Evolutionary conservation across 805 yeast genomes (phyloP), one percentile per base, ranked within the genome.

Genomic region (Spencermartinsiella europaea): DNA sequence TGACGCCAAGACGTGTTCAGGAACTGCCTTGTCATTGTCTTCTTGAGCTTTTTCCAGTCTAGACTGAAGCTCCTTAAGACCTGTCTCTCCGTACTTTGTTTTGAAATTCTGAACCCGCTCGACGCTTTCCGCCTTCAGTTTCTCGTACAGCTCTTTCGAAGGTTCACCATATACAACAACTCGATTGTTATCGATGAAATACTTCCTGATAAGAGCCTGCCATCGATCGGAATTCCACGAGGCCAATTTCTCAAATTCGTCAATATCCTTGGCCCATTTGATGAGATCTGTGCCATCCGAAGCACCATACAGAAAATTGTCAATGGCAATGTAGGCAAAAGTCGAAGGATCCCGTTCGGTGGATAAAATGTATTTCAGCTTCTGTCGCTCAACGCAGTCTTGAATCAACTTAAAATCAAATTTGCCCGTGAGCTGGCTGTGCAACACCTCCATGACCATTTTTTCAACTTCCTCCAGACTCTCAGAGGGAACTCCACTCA

Each of bases 301-400:
- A 40, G 78, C 70, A 41, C 96, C 95, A 59, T 91, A 93, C 7
- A 88, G 60, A 63, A 88, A 91, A 56, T 87, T 95, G 34, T 73
- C 73, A 43, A 88, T 83, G 5, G 89, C 88, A 49, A 81, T 71
- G 38, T 76, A 77, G 0, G 88, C 75, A 44, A 89, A 69, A 3
- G 72, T 68, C 21, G 76, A 76, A 2, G 90, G 74, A 19, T 79
- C 75, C 49, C 76, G 79, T 63, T 66, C 74, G 21, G 61, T 61
- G 4, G 42, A 42, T 27, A 56, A 52, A 17, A 60, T 44, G 41
- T 74, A 79, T 56, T 79, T 80, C 69, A 82, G 74, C 61, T 73
- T 80, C 17, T 76, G 75, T 48, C 81, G 86, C 43, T 77, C 79
- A 8, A 89, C 65, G 22, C 86, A 74, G 59, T 85, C 89, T 52